Percentiles rank a stretch among this genome's conserved stretches.
These are phyloP conservation scores for Lyophyllum decastes DNA, from an alignment of 768 basidiomycete species.

Conservation along the genomic window DNA sequence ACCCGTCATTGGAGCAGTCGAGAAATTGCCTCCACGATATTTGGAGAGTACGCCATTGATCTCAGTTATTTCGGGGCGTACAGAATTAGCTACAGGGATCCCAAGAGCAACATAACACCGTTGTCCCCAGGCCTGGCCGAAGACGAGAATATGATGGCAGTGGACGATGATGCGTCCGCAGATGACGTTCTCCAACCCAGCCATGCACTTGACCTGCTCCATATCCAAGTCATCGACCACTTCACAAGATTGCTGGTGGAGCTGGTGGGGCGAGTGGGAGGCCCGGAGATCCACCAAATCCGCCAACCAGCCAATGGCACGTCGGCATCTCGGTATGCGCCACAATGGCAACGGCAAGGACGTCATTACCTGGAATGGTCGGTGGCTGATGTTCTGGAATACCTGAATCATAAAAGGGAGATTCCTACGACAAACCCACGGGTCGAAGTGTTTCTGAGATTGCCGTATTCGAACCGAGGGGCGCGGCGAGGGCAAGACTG, in stretches of 20 bases:
- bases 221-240: slow-evolving; percentile 68
- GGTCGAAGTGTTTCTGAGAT: slow-evolving; percentile 52
- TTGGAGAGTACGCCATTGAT: slow-evolving; percentile 36
- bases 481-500: slow-evolving; percentile 75
- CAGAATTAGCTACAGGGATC: slow-evolving; percentile 38
- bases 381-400: slow-evolving; percentile 57
- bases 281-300: slow-evolving; percentile 39
- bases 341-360: slow-evolving; percentile 39
- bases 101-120: slow-evolving; percentile 16
- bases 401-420: slow-evolving; percentile 44
- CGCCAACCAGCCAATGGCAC: slow-evolving; percentile 32
- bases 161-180: slow-evolving; percentile 54
- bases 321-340: slow-evolving; percentile 57
- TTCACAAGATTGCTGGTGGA: slow-evolving; percentile 63
- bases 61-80: slow-evolving; percentile 40
- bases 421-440: slow-evolving; percentile 40
- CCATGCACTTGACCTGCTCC: slow-evolving; percentile 66
- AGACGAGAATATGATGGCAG: slow-evolving; percentile 54
- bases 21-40: slow-evolving; percentile 50
- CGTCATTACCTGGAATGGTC: slow-evolving; percentile 53
- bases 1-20: slow-evolving; percentile 47
- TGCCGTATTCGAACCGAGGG: slow-evolving; percentile 47
- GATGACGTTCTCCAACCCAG: slow-evolving; percentile 42
- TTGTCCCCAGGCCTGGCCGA: slow-evolving; percentile 21
- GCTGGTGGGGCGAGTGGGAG: slow-evolving; percentile 57